Percentiles rank a stretch among this genome's conserved stretches.
These are phyloP conservation scores for Claviceps humidiphila DNA, from an alignment of 2,329 filamentous ascomycete species.

Conservation along the genomic window DNA sequence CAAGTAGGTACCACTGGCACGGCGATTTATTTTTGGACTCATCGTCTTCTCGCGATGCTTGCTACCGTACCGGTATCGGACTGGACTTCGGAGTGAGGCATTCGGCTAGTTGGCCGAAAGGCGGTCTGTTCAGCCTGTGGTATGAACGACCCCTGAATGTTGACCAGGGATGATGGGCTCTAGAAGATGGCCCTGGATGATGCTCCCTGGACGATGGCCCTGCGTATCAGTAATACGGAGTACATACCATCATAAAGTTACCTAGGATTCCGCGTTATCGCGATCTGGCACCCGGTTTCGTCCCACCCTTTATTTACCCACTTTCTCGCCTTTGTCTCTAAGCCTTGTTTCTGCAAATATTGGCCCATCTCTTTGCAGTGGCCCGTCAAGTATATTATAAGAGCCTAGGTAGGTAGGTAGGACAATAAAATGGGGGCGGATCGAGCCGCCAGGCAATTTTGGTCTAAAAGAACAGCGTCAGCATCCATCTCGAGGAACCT, in stretches of 20 bases:
- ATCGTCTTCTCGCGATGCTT: background rate
- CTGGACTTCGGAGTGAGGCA: background rate
- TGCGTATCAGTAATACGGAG: background rate
- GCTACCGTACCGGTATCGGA: background rate
- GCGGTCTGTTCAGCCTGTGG: background rate
- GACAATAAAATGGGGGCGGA: background rate
- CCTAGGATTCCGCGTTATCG: background rate
- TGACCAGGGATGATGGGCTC: background rate
- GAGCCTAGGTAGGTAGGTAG: background rate
- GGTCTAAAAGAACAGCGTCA: constrained; percentile 1
- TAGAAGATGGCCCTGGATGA: background rate
- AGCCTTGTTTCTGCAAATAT: background rate
- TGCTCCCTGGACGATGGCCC: background rate
- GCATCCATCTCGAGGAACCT: background rate
- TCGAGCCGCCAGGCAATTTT: constrained; percentile 5
- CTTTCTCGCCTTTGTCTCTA: background rate
- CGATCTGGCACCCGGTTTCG: too few relatives aligned
- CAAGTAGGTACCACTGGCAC: too few relatives aligned
- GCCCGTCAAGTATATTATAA: background rate
- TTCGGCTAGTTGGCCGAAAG: background rate
- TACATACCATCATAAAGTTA: background rate
- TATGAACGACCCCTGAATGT: background rate
- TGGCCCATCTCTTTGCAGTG: background rate
- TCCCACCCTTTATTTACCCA: background rate
- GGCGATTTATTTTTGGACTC: background rate